Evolutionary conservation across 2,329 filamentous ascomycete genomes (phyloP), one percentile per base, ranked within the genome.

Genomic region (Trichoderma brevicompactum): DNA sequence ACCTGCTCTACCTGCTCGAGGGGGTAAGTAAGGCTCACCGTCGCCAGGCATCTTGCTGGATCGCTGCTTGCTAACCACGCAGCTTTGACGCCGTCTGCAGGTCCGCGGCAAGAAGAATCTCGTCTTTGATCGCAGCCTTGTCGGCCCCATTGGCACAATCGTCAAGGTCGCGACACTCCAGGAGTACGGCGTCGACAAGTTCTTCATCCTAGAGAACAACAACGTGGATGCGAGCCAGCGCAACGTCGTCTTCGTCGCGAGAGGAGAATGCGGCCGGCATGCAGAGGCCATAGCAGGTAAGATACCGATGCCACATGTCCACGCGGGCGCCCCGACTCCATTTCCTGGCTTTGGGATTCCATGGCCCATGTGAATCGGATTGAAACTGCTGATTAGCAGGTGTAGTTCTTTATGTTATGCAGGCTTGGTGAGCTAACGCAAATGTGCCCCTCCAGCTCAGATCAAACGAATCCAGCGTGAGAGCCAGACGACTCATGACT

Each of bases 91-190:
- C 43, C 36, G 3, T 64, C 23, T 53, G 19, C 74, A 99, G 95
- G 92, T 98, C 70, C 92, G 94, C 76, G 96, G 96, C 72, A 99
- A 98, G 87, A 99, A 99, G 85, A 98, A 97, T 74, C 83, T 99
- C 68, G 91, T 99, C 60, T 90, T 99, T 74, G 94, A 98, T 77
- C 92, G 91, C 78, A 89, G 89, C 72, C 85, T 99, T 72, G 93
- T 94, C 70, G 95, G 94, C 28, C 92, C 94, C 36, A 86, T 99
- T 71, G 92, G 94, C 66, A 85, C 94, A 66, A 90, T 99, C 70
- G 92, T 96, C 80, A 97, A 97, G 77, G 96, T 97, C 74, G 94
- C 94, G 23, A 94, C 92, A 9, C 85, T 97, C 15, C 92, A 98
- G 75, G 95, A 99, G 74, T 97, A 98, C 80, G 96, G 96, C 36